Evolutionary conservation across 2,329 filamentous ascomycete species (phyloP).

Genomic region (Ophiostoma sp.): DNA sequence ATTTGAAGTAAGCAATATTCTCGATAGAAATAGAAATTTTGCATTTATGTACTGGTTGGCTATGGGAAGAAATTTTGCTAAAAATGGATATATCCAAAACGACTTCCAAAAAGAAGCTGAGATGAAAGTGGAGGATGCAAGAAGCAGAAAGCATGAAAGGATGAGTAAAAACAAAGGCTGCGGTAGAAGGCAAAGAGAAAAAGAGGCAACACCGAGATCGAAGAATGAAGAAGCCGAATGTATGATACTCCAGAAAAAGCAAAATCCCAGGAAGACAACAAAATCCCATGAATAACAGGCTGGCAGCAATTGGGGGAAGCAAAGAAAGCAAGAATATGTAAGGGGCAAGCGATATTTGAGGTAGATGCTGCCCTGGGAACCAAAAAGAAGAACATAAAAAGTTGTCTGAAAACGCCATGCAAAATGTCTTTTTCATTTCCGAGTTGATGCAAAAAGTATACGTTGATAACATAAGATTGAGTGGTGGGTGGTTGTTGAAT

Average conservation of each 20-base stretch:
- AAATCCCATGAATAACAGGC: conserved; percentile 7
- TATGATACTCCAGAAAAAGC: conserved; percentile 18
- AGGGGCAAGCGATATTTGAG: background rate
- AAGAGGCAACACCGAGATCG: background rate
- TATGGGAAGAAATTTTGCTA: conserved; percentile 18
- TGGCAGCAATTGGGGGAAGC: background rate
- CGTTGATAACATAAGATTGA: conserved; percentile 25
- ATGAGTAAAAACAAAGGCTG: background rate
- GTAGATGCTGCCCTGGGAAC: conserved; percentile 8
- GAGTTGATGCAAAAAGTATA: conserved; percentile 12
- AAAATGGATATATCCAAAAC: conserved; percentile 15
- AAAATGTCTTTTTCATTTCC: conserved; percentile 15
- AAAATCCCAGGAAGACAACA: background rate
- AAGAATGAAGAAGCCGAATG: conserved; percentile 6
- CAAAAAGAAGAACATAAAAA: background rate
- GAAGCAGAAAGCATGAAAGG: background rate
- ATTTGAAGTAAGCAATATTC: no score
- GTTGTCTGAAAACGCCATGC: conserved; percentile 12
- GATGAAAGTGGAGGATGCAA: background rate
- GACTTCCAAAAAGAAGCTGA: conserved; percentile 3
- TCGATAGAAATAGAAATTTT: conserved; percentile 10
- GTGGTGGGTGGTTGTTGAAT: conserved; percentile 26
- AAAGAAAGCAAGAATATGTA: background rate
- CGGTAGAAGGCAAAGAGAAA: conserved; percentile 6
- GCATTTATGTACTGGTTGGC: conserved; percentile 18